Evolutionary conservation across 192 early-diverging fungal genomes (phyloP).

Genomic region (Coemansia sp.): DNA sequence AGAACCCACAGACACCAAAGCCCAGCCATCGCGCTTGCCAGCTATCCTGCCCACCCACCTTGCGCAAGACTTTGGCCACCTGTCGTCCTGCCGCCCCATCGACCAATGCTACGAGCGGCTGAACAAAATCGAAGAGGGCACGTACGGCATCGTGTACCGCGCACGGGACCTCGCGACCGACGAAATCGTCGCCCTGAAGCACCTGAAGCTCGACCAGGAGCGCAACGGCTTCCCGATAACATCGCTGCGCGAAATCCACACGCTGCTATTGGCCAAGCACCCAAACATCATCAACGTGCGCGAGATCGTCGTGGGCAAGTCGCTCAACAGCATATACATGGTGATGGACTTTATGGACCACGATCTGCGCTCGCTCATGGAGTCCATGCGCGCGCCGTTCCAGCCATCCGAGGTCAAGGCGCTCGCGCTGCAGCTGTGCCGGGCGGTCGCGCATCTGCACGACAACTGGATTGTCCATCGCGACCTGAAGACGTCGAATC

Average conservation of each 20-base stretch:
- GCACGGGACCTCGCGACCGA: constrained; percentile 79
- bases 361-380: constrained; percentile 90
- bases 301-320: constrained; percentile 69
- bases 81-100: constrained; percentile 27
- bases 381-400: constrained; percentile 75
- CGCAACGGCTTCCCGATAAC: constrained; percentile 81
- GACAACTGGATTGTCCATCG: constrained; percentile 89
- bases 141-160: constrained; percentile 95
- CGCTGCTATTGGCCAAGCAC: constrained; percentile 73
- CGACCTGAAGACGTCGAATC: constrained; percentile 84
- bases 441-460: constrained; percentile 81
- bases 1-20: too few relatives aligned
- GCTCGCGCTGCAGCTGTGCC: constrained; percentile 72
- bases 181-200: constrained; percentile 76
- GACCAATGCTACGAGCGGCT: constrained; percentile 81
- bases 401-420: constrained; percentile 83
- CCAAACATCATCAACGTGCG: constrained; percentile 80
- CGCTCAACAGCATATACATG: constrained; percentile 76
- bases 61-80: constrained; percentile 1
- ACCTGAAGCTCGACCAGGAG: constrained; percentile 74
- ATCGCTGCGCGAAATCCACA: constrained; percentile 73
- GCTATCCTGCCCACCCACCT: constrained; percentile 23
- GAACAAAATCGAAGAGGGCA: constrained; percentile 95
- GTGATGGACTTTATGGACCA: constrained; percentile 99
- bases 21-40: too few relatives aligned